Conservation (phyloP, 441 rosid species). For the Bocquillonia castaneifolia region DNA sequence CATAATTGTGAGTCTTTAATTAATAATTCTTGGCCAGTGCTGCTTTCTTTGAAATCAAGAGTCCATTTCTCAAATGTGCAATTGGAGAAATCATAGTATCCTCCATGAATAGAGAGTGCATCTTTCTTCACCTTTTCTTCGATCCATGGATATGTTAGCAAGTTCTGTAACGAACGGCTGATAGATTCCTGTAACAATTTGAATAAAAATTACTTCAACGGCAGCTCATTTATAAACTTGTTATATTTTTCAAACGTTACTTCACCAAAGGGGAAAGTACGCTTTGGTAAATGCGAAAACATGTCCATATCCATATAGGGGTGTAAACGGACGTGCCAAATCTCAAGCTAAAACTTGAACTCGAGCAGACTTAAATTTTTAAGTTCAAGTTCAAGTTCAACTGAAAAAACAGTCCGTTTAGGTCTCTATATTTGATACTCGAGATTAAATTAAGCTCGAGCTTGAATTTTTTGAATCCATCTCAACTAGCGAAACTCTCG, state of each 20-base stretch:
- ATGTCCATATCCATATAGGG: too few species aligned
- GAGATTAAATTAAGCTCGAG: too few species aligned
- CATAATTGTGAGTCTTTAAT: slow-evolving; percentile 20
- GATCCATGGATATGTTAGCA: slow-evolving; percentile 92
- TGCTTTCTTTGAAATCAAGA: slow-evolving; percentile 37
- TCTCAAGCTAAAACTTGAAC: too few species aligned
- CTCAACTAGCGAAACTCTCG: too few species aligned
- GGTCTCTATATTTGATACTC: too few species aligned
- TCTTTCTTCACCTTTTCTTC: slow-evolving; percentile 66
- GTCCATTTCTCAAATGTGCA: slow-evolving; percentile 97
- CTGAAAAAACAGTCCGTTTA: too few species aligned
- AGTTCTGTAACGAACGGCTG: slow-evolving; percentile 57
- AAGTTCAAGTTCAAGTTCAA: too few species aligned
- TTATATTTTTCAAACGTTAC: not conserved
- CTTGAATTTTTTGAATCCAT: too few species aligned
- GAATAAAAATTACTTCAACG: not conserved
- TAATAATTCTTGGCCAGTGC: not conserved
- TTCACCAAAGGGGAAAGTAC: too few species aligned
- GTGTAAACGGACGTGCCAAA: too few species aligned
- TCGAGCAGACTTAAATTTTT: too few species aligned
- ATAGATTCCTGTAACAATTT: slow-evolving; percentile 54
- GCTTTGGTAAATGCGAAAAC: too few species aligned
- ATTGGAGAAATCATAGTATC: slow-evolving; percentile 72
- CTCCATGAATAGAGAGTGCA: slow-evolving; percentile 62
- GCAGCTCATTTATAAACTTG: not conserved